These are phyloP conservation scores for Tulasnella sp. DNA, from an alignment of 768 basidiomycete genomes.

Conservation along the genomic window DNA sequence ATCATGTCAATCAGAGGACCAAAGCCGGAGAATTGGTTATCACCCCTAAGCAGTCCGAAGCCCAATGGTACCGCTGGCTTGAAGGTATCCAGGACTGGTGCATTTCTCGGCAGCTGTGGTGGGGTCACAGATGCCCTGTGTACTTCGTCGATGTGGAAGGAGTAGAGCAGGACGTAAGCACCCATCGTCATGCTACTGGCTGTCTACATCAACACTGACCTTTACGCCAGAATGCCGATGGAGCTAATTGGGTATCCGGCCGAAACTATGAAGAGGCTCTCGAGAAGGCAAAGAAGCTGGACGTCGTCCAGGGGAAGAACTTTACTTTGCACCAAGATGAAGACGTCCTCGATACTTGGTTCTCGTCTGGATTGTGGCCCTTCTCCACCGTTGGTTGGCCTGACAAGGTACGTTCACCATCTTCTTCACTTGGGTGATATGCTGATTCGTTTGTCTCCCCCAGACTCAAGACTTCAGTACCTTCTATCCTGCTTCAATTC, in stretches of 20 bases:
- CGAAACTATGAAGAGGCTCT: slow-evolving; percentile 72
- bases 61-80: slow-evolving; percentile 95
- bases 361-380: slow-evolving; percentile 96
- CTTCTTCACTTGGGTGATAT: not conserved
- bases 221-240: slow-evolving; percentile 54
- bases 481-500: slow-evolving; percentile 85
- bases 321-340: slow-evolving; percentile 89
- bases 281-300: slow-evolving; percentile 61
- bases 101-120: slow-evolving; percentile 98
- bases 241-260: slow-evolving; percentile 88
- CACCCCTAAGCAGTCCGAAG: slow-evolving; percentile 77
- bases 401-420: slow-evolving; percentile 54
- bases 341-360: slow-evolving; percentile 99
- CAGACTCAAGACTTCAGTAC: slow-evolving; percentile 71
- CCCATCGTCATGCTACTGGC: not conserved
- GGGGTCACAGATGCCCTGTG: slow-evolving; percentile 95
- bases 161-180: slow-evolving; percentile 57
- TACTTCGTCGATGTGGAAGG: slow-evolving; percentile 89
- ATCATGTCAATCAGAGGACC: slow-evolving; percentile 59
- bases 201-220: not conserved
- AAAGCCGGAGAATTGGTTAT: slow-evolving; percentile 81
- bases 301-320: slow-evolving; percentile 52
- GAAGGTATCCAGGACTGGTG: slow-evolving; percentile 98
- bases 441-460: slow-evolving; percentile 20
- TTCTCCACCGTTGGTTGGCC: slow-evolving; percentile 99